phyloP scores from a whole-genome alignment of 2,329 filamentous ascomycete genomes.

The Ilyonectria mors-panacis region DNA sequence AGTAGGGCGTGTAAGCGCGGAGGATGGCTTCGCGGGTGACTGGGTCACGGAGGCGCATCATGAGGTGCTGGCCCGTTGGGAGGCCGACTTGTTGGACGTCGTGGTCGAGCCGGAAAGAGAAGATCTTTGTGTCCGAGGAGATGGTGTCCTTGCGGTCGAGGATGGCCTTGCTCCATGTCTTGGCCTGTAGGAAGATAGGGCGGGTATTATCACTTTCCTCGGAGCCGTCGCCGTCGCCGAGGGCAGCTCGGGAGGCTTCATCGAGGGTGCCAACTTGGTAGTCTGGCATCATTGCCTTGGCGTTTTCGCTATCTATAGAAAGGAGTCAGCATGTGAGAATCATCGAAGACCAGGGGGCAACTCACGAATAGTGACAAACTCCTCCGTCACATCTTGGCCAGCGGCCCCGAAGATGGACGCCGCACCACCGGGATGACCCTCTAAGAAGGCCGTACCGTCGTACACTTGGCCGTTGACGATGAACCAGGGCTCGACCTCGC shows the following conservation, averaged over 20 bases:
- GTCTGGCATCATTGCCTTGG: slow-evolving; percentile 88
- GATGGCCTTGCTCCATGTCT: slow-evolving; percentile 80
- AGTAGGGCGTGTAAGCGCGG: slow-evolving; percentile 89
- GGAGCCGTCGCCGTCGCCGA: slow-evolving; percentile 60
- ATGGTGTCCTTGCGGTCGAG: slow-evolving; percentile 78
- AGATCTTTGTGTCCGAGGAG: slow-evolving; percentile 85
- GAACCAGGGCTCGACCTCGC: slow-evolving; percentile 83
- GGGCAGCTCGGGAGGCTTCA: slow-evolving; percentile 65
- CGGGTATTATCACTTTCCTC: slow-evolving; percentile 62
- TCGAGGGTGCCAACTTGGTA: slow-evolving; percentile 89
- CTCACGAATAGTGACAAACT: slow-evolving; percentile 93
- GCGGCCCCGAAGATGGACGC: slow-evolving; percentile 87
- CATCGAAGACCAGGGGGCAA: slow-evolving; percentile 33
- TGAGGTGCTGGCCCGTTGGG: slow-evolving; percentile 88
- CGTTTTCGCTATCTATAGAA: slow-evolving; percentile 86
- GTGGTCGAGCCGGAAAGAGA: slow-evolving; percentile 85
- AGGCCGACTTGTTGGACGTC: slow-evolving; percentile 79
- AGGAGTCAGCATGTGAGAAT: slow-evolving; percentile 44
- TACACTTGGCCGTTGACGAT: slow-evolving; percentile 91
- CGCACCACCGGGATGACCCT: slow-evolving; percentile 88
- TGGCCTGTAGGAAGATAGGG: slow-evolving; percentile 78
- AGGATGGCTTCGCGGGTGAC: slow-evolving; percentile 81
- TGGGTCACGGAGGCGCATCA: slow-evolving; percentile 84
- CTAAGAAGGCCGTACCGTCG: slow-evolving; percentile 84
- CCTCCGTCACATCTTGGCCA: slow-evolving; percentile 86